These are phyloP conservation scores for Alternaria atra DNA, from an alignment of 2,329 filamentous ascomycete genomes.

Conservation along the genomic window DNA sequence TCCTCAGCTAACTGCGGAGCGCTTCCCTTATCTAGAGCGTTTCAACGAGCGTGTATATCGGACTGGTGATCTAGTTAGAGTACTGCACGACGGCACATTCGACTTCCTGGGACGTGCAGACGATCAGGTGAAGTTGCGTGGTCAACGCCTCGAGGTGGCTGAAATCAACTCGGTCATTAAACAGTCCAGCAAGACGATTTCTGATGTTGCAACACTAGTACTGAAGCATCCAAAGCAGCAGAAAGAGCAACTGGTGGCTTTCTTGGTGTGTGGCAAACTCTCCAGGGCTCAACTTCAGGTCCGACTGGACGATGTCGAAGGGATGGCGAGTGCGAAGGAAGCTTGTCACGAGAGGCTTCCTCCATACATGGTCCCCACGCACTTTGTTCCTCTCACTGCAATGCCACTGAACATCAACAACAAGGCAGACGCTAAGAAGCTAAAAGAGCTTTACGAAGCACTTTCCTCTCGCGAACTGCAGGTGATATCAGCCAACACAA, in stretches of 20 bases:
- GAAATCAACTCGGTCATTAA: constrained; percentile 90
- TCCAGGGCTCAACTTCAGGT: constrained; percentile 30
- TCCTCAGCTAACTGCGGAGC: constrained; percentile 76
- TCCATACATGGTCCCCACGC: constrained; percentile 89
- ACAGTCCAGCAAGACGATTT: constrained; percentile 63
- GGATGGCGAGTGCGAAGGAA: constrained; percentile 46
- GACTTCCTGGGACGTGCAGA: constrained; percentile 89
- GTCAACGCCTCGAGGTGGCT: constrained; percentile 86
- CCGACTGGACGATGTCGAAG: constrained; percentile 26
- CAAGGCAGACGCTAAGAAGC: constrained; percentile 78
- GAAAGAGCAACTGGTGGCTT: constrained; percentile 85
- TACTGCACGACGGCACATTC: constrained; percentile 82
- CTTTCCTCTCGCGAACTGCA: constrained; percentile 71
- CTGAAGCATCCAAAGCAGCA: constrained; percentile 73
- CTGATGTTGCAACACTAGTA: constrained; percentile 80
- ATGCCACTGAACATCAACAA: constrained; percentile 90
- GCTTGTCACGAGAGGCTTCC: constrained; percentile 77
- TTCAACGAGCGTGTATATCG: constrained; percentile 71
- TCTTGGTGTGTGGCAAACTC: constrained; percentile 57
- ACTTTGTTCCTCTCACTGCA: constrained; percentile 74
- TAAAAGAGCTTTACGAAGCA: constrained; percentile 72
- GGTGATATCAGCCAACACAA: constrained; percentile 51
- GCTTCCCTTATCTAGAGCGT: constrained; percentile 72
- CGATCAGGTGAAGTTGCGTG: constrained; percentile 90
- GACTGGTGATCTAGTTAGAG: constrained; percentile 86